A percentile compares a stretch with the other conserved stretches of the same genome.
Evolutionary conservation across 2,329 filamentous ascomycete genomes (phyloP).

Genomic region (Myriosclerotinia curreyana): DNA sequence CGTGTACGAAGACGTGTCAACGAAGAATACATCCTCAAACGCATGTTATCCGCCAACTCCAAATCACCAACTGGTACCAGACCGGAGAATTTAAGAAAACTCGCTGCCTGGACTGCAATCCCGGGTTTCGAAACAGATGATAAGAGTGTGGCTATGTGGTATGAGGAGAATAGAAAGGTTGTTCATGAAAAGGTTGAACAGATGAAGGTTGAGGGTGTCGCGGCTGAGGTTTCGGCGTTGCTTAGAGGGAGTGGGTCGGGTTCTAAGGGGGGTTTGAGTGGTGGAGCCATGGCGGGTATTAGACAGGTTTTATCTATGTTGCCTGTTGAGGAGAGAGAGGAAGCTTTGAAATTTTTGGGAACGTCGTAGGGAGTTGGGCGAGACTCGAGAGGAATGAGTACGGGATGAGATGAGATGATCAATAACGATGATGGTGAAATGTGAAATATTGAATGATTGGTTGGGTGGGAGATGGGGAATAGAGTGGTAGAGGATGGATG

Average conservation of each 20-base stretch:
- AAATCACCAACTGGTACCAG: slow-evolving; percentile 52
- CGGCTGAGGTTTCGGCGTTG: slow-evolving; percentile 66
- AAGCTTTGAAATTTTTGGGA: slow-evolving; percentile 38
- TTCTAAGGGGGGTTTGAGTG: slow-evolving; percentile 68
- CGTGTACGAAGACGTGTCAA: slow-evolving; percentile 93
- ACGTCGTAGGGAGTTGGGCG: slow-evolving; percentile 22
- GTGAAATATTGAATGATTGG: not conserved
- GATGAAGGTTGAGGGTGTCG: slow-evolving; percentile 73
- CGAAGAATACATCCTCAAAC: slow-evolving; percentile 95
- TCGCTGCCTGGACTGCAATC: slow-evolving; percentile 81
- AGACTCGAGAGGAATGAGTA: not conserved
- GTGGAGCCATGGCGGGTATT: slow-evolving; percentile 53
- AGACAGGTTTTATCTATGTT: slow-evolving; percentile 82
- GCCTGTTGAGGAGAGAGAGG: slow-evolving; percentile 82
- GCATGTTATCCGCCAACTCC: slow-evolving; percentile 57
- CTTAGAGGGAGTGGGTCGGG: slow-evolving; percentile 53
- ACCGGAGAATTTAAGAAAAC: slow-evolving; percentile 65
- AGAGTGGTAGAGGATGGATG: not conserved
- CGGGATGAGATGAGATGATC: not conserved
- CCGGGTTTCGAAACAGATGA: slow-evolving; percentile 76
- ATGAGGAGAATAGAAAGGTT: slow-evolving; percentile 86
- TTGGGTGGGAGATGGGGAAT: not conserved
- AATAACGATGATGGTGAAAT: not conserved
- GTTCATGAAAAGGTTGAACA: slow-evolving; percentile 81
- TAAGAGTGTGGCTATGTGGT: slow-evolving; percentile 85